phyloP scores from a whole-genome alignment of 2,329 filamentous ascomycete genomes.

The Apiospora phragmitis region DNA sequence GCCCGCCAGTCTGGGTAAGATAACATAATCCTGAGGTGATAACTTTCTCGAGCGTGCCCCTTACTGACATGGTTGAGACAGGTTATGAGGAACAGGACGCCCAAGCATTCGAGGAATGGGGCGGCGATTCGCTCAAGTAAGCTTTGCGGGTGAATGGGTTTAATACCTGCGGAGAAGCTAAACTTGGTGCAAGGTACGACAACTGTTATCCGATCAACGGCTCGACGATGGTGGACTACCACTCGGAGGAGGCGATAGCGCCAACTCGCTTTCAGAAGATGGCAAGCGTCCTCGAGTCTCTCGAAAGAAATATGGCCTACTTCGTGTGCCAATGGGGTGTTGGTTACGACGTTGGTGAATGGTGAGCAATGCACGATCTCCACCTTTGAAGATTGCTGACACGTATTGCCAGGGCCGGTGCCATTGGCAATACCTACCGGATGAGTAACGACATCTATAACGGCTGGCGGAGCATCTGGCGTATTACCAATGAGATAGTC shows the following conservation, averaged over 20 bases:
- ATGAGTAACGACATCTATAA: constrained; percentile 57
- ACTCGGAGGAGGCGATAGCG: constrained; percentile 38
- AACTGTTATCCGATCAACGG: constrained; percentile 48
- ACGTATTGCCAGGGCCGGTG: constrained; percentile 34
- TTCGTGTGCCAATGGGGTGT: constrained; percentile 56
- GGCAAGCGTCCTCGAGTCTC: constrained; percentile 40
- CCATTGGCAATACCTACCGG: constrained; percentile 47
- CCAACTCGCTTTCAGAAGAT: constrained; percentile 46
- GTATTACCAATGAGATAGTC: constrained; percentile 52
- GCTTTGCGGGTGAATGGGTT: constrained; percentile 5
- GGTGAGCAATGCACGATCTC: constrained; percentile 25
- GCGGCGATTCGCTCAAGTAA: constrained; percentile 53
- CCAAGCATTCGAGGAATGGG: constrained; percentile 42
- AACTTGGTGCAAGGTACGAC: constrained; percentile 39
- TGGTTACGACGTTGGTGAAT: constrained; percentile 46
- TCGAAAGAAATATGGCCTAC: constrained; percentile 45
- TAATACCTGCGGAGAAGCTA: not conserved
- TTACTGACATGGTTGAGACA: constrained; percentile 15
- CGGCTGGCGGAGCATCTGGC: constrained; percentile 50
- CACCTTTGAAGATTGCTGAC: not conserved
- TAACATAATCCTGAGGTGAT: not conserved
- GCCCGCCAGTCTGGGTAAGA: constrained; percentile 44
- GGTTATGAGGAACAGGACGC: constrained; percentile 44
- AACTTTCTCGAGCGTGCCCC: not conserved
- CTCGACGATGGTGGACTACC: constrained; percentile 42